These are phyloP conservation scores for Dillenia turbinata DNA, from an alignment of 164 flowering plant genomes.

Conservation along the genomic window DNA sequence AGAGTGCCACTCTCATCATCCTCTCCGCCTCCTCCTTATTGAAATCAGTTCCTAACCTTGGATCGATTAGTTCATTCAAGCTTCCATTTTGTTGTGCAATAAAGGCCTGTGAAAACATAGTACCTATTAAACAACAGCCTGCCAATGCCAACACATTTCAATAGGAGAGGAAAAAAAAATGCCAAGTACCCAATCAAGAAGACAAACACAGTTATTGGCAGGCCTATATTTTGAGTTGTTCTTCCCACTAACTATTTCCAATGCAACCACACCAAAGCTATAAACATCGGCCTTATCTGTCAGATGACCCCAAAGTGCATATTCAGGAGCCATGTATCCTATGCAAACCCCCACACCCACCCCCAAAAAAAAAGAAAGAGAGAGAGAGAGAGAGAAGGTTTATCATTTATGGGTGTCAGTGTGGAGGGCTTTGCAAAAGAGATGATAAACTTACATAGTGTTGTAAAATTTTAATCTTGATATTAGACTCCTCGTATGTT, in stretches of 20 bases:
- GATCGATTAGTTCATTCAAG: neutral
- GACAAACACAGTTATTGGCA: neutral
- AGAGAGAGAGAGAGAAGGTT: too few species aligned
- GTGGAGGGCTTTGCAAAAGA: too few species aligned
- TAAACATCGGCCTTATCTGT: constrained; percentile 12
- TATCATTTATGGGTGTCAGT: too few species aligned
- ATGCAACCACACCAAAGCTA: constrained; percentile 4
- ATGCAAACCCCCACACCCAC: neutral
- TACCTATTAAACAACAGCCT: neutral
- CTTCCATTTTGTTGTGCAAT: neutral
- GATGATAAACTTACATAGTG: constrained; percentile 39
- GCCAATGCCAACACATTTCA: neutral
- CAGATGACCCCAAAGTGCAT: constrained; percentile 1
- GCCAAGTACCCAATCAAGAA: constrained; percentile 1
- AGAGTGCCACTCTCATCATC: constrained; percentile 4
- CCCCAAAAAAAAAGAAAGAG: too few species aligned
- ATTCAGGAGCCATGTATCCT: constrained; percentile 10
- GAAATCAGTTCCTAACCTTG: neutral
- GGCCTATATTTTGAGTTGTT: neutral
- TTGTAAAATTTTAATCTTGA: too few species aligned
- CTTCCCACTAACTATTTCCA: constrained; percentile 3
- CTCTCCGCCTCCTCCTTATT: neutral
- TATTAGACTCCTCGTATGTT: too few species aligned
- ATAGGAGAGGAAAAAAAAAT: neutral
- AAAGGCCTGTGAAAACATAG: neutral